These are phyloP conservation scores for Trametes versicolor DNA, from an alignment of 1,284 basidiomycete genomes.

Conservation along the genomic window DNA sequence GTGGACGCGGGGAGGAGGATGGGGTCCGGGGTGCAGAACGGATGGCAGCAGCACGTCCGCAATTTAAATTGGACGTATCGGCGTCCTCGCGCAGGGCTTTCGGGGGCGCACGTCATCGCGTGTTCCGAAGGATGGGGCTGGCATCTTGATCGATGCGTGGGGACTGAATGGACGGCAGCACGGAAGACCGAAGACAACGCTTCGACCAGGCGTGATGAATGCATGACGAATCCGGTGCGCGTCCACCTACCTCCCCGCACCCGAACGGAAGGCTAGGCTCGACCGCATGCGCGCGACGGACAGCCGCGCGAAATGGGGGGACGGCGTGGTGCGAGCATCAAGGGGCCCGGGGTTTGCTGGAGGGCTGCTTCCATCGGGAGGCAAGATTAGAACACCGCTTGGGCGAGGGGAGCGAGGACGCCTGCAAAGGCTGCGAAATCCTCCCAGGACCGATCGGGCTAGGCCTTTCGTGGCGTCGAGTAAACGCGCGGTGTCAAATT, in stretches of 20 bases:
- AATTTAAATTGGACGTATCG: background rate
- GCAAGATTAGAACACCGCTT: constrained; percentile 31
- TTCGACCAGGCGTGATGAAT: constrained; percentile 26
- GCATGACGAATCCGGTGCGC: constrained; percentile 3
- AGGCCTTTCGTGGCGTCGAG: constrained; percentile 24
- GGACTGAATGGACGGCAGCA: constrained; percentile 22
- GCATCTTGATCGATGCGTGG: constrained; percentile 31
- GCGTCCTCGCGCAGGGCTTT: background rate
- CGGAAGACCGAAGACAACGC: constrained; percentile 26
- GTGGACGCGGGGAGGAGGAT: constrained; percentile 3
- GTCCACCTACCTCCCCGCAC: constrained; percentile 13
- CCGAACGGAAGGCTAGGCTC: constrained; percentile 11
- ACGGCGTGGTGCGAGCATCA: constrained; percentile 10
- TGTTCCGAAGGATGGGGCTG: constrained; percentile 4
- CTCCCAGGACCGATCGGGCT: constrained; percentile 22
- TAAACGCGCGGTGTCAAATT: constrained; percentile 28
- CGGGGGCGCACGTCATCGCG: constrained; percentile 15
- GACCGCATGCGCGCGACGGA: background rate
- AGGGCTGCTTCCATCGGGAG: constrained; percentile 20
- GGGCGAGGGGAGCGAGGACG: constrained; percentile 8
- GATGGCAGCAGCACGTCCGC: background rate
- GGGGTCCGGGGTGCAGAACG: constrained; percentile 14
- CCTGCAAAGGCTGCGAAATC: constrained; percentile 15
- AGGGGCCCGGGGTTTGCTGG: constrained; percentile 5
- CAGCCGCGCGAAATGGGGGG: background rate